These are phyloP conservation scores for Penicillium sp. DNA, from an alignment of 2,329 filamentous ascomycete species.

Conservation along the genomic window DNA sequence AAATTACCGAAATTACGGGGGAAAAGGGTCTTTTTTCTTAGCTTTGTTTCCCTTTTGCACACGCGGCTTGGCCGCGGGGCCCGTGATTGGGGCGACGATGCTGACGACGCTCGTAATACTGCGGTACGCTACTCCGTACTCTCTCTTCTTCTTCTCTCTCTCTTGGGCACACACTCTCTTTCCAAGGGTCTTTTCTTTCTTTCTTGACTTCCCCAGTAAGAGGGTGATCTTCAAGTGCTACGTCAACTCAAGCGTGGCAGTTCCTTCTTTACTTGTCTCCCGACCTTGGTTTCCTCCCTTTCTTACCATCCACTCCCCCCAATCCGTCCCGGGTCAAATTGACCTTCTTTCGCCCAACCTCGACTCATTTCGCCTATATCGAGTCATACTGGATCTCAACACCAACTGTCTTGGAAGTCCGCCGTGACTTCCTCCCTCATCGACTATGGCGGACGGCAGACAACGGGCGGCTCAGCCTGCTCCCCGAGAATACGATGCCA, in stretches of 20 bases:
- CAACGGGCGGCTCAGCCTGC: constrained; percentile 29
- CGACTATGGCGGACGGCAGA: constrained; percentile 40
- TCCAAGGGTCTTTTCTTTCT: constrained; percentile 13
- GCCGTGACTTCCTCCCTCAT: constrained; percentile 26
- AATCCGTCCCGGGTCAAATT: constrained; percentile 1
- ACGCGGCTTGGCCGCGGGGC: constrained; percentile 37
- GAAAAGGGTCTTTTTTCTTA: constrained; percentile 32
- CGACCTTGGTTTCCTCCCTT: constrained; percentile 11
- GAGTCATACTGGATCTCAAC: constrained; percentile 28
- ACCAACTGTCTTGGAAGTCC: constrained; percentile 12
- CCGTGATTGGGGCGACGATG: constrained; percentile 37
- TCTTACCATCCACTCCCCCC: constrained; percentile 5
- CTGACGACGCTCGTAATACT: constrained; percentile 39
- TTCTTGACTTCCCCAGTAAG: constrained; percentile 11
- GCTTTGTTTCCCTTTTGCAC: constrained; percentile 30
- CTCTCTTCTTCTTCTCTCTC: constrained; percentile 6
- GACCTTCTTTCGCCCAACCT: constrained; percentile 3
- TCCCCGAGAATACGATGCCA: constrained; percentile 62
- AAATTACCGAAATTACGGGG: constrained; percentile 14
- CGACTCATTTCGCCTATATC: constrained; percentile 1
- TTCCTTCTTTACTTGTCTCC: constrained; percentile 12
- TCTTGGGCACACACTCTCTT: constrained; percentile 7
- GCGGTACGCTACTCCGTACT: constrained; percentile 13
- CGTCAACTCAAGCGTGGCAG: constrained; percentile 12
- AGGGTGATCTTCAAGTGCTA: constrained; percentile 9